Base-by-base conservation (phyloP, 2,329 filamentous ascomycete species). In the Diaporthe citriasiana region DNA sequence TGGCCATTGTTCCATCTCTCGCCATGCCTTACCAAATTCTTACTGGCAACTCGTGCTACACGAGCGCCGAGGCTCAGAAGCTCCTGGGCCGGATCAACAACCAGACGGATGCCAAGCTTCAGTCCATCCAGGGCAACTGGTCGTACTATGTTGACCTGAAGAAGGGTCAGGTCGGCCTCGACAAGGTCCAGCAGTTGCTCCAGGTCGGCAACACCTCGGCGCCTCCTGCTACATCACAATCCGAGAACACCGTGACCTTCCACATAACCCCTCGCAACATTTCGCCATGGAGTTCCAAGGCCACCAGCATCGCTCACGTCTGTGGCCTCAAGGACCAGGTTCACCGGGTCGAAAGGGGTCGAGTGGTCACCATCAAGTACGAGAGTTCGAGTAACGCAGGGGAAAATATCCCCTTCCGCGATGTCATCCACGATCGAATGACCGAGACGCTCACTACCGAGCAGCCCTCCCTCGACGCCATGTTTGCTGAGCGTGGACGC, bases 231-330 rank as follows among this genome's bases (percentile, higher is more conserved):
- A 79, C 80, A 76, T 87, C 89, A 74, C 85, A 87, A 70, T 82
- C 87, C 74, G 68, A 74, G 30, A 74, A 72, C 4, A 86, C 87
- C 56, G 84, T 88, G 65, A 86, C 92, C 76, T 89, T 94, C 81
- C 94, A 95, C 81, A 89, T 98, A 74, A 91, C 90, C 60, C 96
- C 96, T 27, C 91, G 96, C 77, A 93, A 94, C 79, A 95, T 97
- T 78, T 98, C 95, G 53, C 97, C 97, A 81, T 99, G 97, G 97
- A 98, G 95, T 84, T 98, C 95, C 73, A 95, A 98, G 83, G 96
- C 95, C 38, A 98, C 96, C 60, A 96, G 92, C 82, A 98, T 98
- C 82, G 93, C 96, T 71, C 92, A 97, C 77, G 96, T 98, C 42
- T 98, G 96, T 82, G 95, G 94, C 35, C 87, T 98, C 74, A 90